phyloP scores from a whole-genome alignment of 106 monocot species.

The Dactylorhiza incarnata region DNA sequence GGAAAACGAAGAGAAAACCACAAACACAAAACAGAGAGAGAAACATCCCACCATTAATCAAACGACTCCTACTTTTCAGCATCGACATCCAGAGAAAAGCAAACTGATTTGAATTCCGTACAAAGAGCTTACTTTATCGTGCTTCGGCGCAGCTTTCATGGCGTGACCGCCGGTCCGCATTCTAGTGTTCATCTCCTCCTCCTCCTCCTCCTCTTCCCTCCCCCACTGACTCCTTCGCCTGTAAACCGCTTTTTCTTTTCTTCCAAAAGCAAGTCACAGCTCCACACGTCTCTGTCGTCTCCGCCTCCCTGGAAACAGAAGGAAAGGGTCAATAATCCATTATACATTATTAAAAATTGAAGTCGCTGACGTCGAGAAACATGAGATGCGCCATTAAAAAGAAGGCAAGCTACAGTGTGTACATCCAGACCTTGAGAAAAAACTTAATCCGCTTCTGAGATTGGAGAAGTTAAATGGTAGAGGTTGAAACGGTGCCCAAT shows the following conservation, averaged over 20 bases:
- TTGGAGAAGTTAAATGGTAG: too few relatives aligned
- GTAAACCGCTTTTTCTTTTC: background rate
- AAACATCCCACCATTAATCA: background rate
- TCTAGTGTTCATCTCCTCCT: slow-evolving; percentile 11
- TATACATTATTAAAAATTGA: background rate
- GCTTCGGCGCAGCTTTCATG: slow-evolving; percentile 39
- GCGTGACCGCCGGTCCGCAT: slow-evolving; percentile 21
- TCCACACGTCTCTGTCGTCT: background rate
- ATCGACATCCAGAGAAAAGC: slow-evolving; percentile 4
- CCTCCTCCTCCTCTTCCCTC: background rate
- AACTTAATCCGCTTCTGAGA: background rate
- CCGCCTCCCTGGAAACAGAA: background rate
- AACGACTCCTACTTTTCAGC: background rate
- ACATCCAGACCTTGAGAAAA: background rate
- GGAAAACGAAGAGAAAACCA: background rate
- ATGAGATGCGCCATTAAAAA: background rate
- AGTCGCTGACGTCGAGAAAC: background rate
- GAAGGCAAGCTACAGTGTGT: background rate
- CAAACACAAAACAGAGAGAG: background rate
- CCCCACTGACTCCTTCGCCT: background rate
- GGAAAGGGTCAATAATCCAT: background rate
- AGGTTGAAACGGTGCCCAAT: too few relatives aligned
- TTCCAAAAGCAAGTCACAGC: background rate
- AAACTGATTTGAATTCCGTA: background rate
- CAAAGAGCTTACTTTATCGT: slow-evolving; percentile 43